Conservation (phyloP, 2,329 filamentous ascomycete genomes). For the Mycosphaerella arachidis region DNA sequence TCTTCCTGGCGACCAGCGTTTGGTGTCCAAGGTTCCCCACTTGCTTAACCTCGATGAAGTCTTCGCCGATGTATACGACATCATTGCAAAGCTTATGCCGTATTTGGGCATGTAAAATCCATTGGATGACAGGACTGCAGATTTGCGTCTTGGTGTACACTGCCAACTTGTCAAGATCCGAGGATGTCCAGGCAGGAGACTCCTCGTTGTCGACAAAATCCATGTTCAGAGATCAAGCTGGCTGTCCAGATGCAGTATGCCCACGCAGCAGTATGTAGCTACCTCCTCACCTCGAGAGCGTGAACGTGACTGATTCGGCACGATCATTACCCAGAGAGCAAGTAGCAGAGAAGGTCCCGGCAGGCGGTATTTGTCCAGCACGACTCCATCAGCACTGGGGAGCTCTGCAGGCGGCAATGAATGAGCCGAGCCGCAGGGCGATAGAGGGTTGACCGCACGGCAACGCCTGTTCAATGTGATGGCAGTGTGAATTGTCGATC, state of each 20-base stretch:
- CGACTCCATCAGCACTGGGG: not conserved
- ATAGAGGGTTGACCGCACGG: not conserved
- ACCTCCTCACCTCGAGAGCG: not conserved
- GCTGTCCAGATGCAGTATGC: not conserved
- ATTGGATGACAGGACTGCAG: slow-evolving; percentile 68
- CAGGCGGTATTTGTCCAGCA: not conserved
- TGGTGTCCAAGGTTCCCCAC: slow-evolving; percentile 59
- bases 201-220: not conserved
- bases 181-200: not conserved
- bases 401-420: not conserved
- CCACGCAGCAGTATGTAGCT: not conserved
- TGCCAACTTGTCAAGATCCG: slow-evolving; percentile 44
- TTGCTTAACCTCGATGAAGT: slow-evolving; percentile 59
- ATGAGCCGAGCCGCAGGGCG: not conserved
- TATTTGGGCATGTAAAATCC: slow-evolving; percentile 74
- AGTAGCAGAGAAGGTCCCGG: not conserved
- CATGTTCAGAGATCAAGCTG: not conserved
- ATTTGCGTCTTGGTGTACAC: slow-evolving; percentile 75
- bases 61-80: slow-evolving; percentile 79
- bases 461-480: too few relatives aligned
- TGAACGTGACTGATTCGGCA: not conserved
- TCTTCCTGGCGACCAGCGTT: slow-evolving; percentile 69
- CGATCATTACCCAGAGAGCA: not conserved
- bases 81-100: slow-evolving; percentile 68
- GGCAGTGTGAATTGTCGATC: not conserved